phyloP scores from a whole-genome alignment of 1,284 basidiomycete genomes.

The Ceratobasidium sp. region DNA sequence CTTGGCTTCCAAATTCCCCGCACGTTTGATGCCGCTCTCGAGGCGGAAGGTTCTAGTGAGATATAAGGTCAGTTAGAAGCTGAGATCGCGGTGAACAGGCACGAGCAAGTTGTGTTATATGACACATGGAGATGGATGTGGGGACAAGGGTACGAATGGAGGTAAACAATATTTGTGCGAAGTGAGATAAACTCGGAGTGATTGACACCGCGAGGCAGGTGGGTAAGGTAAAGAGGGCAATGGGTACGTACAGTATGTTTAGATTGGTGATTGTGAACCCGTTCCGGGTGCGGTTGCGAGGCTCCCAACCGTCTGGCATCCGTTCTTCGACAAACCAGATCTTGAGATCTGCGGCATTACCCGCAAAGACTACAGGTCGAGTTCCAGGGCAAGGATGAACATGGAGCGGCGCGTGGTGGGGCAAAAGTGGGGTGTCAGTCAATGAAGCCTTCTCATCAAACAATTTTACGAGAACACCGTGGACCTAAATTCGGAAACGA shows the following conservation, averaged over 20 bases:
- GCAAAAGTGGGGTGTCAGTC: background rate
- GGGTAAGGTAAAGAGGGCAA: background rate
- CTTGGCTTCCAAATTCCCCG: constrained; percentile 17
- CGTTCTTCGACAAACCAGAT: constrained; percentile 39
- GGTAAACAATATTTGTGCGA: no score
- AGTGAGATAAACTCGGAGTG: no score
- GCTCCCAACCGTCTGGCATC: constrained; percentile 38
- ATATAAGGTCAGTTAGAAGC: background rate
- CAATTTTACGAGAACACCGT: no score
- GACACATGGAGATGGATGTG: no score
- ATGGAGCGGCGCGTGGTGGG: background rate
- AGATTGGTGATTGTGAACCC: constrained; percentile 36
- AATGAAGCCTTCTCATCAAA: no score
- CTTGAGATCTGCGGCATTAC: constrained; percentile 36
- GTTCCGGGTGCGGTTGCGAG: constrained; percentile 5
- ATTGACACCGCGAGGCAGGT: background rate
- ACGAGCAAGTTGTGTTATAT: no score
- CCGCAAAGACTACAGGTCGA: constrained; percentile 25
- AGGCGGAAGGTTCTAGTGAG: background rate
- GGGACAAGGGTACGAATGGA: no score
- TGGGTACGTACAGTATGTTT: constrained; percentile 14
- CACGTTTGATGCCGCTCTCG: background rate
- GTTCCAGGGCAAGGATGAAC: background rate
- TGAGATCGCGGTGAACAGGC: background rate
- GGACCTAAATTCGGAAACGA: background rate